Conservation (phyloP, 2,329 filamentous ascomycete genomes). For the Colletotrichum tropicale region DNA sequence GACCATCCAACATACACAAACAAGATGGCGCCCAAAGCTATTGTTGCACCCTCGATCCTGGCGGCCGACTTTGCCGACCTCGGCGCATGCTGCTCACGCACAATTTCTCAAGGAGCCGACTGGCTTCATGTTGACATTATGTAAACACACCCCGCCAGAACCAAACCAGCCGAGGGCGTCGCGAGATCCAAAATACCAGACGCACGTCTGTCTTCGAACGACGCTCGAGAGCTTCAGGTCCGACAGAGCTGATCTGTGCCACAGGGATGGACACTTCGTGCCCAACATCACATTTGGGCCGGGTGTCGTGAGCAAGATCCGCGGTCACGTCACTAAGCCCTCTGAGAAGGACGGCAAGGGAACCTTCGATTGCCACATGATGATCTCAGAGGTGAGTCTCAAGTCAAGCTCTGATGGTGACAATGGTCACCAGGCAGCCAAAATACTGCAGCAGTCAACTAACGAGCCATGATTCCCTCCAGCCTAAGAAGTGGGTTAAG, state of each 20-base stretch:
- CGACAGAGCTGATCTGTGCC: not conserved
- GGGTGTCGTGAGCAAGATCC: constrained; percentile 93
- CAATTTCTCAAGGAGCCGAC: constrained; percentile 86
- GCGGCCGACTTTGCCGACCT: constrained; percentile 94
- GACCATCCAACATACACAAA: not conserved
- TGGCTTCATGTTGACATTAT: constrained; percentile 96
- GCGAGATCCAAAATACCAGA: not conserved
- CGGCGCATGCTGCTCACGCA: constrained; percentile 83
- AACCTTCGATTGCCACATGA: constrained; percentile 99
- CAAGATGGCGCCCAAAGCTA: constrained; percentile 83
- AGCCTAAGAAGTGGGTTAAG: constrained; percentile 98
- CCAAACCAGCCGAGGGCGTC: not conserved
- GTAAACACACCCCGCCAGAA: constrained; percentile 37
- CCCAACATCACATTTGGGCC: constrained; percentile 98
- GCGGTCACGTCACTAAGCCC: constrained; percentile 81
- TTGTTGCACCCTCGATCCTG: constrained; percentile 97
- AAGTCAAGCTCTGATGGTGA: not conserved
- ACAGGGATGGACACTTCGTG: constrained; percentile 96
- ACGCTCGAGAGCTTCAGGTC: not conserved
- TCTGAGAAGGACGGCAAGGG: constrained; percentile 74
- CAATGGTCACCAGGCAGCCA: not conserved
- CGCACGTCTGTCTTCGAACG: not conserved
- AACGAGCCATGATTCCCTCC: not conserved
- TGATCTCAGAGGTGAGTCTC: constrained; percentile 88
- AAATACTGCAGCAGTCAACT: not conserved